These are phyloP conservation scores for Coemansia umbellata DNA, from an alignment of 192 early-diverging fungal species.

Conservation along the genomic window DNA sequence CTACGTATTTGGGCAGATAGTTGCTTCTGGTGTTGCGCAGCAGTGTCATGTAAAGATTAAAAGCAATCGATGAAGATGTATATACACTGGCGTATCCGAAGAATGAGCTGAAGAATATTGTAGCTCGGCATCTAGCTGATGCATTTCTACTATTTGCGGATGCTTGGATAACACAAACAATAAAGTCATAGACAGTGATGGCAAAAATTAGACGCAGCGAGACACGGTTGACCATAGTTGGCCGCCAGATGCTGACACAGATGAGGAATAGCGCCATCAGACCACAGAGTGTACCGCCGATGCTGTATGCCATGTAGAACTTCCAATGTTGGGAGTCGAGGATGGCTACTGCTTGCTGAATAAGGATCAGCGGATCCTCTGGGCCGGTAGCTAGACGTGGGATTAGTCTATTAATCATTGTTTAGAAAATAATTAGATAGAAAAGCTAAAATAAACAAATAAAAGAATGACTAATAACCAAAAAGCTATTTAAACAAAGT, in stretches of 20 bases:
- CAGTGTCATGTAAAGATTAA: conserved; percentile 33
- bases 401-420: background rate
- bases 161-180: conserved; percentile 15
- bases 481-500: no score
- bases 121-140: background rate
- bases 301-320: background rate
- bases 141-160: background rate
- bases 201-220: conserved; percentile 30
- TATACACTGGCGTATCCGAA: conserved; percentile 21
- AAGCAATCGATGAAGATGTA: conserved; percentile 30
- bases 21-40: conserved; percentile 4
- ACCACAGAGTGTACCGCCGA: conserved; percentile 8
- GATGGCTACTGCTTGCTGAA: conserved; percentile 1
- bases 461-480: no score
- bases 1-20: conserved; percentile 16
- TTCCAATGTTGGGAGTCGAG: conserved; percentile 1
- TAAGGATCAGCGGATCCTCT: background rate
- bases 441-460: no score
- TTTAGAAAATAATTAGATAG: no score
- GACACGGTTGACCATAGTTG: conserved; percentile 17
- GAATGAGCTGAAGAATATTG: conserved; percentile 17
- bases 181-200: conserved; percentile 22
- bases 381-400: background rate
- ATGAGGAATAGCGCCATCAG: conserved; percentile 22
- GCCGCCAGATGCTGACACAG: conserved; percentile 24